These are phyloP conservation scores for Thalassiosira profunda DNA, from an alignment of 108 stramenopile genomes.

Conservation along the genomic window DNA sequence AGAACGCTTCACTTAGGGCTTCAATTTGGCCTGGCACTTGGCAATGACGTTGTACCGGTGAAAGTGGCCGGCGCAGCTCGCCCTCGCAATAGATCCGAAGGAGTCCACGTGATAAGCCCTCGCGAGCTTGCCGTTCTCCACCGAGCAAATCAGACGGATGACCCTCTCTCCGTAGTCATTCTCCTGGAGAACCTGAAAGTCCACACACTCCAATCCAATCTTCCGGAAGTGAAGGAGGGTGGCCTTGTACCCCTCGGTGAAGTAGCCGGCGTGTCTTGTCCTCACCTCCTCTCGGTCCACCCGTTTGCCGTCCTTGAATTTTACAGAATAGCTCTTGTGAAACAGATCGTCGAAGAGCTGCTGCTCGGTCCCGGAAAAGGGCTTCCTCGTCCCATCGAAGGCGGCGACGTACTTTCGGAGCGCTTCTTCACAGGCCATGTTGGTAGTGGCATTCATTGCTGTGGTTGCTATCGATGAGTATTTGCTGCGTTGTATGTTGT, in stretches of 20 bases:
- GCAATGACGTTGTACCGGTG: too few relatives aligned
- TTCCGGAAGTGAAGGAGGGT: constrained; percentile 1
- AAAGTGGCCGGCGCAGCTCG: too few relatives aligned
- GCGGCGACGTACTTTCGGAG: constrained; percentile 1
- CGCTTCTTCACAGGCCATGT: constrained; percentile 4
- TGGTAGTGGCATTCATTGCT: too few relatives aligned
- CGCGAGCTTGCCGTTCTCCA: too few relatives aligned
- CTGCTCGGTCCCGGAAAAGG: not conserved
- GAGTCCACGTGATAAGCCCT: too few relatives aligned
- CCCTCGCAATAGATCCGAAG: too few relatives aligned
- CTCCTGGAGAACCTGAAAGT: constrained; percentile 3
- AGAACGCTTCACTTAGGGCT: too few relatives aligned
- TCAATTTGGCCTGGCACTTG: too few relatives aligned
- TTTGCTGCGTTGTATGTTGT: too few relatives aligned
- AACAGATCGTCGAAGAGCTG: not conserved
- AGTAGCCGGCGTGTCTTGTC: too few relatives aligned
- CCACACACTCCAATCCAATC: constrained; percentile 10
- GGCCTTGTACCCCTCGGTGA: not conserved
- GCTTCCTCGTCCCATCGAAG: constrained; percentile 4
- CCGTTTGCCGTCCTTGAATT: not conserved
- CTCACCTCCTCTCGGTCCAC: not conserved
- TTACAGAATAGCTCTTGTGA: not conserved
- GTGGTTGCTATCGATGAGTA: too few relatives aligned
- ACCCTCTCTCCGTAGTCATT: not conserved
- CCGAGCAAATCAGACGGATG: not conserved